Evolutionary conservation across 805 yeast genomes (phyloP), one percentile per base, ranked within the genome.

Genomic region (Lipomyces anomalus): DNA sequence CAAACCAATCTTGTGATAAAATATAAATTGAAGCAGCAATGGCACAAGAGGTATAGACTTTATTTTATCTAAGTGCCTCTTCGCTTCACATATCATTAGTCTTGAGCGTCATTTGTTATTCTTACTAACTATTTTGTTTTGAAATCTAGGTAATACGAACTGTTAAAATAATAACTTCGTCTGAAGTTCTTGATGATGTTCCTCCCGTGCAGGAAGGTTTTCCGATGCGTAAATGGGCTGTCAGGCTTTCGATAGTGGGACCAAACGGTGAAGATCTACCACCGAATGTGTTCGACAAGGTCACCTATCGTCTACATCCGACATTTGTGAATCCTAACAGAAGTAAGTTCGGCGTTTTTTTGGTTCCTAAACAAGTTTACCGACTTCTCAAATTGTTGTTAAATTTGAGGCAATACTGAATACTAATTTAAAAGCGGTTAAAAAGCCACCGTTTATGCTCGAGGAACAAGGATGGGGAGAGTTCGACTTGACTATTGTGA

Each of bases 401-500:
- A 28, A 28, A 28, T 4, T 42, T 17, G 6, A 9, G 16, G 5
- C 4, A 20, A 13, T 11, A 16, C 28, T 23, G 16, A 21, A 18
- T 13, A 3, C 17, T 11, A 21, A 9, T n/a, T 5, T 4, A 9
- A 20, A 33, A 57, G 72, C 82, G 9, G 64, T 87, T 61, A 85
- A 84, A 60, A 81, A 80, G 60, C 76, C 84, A 6, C 98, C 98
- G 7, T 90, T 89, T 68, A 76, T 68, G 61, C 82, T 90, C 46
- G 84, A 79, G 60, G 98, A 90, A 65, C 82, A 86, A 68, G 98
- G 98, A 42, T 90, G 98, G 97, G 98, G 97, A 64, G 97, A 90
- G 56, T 90, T 90, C 60, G 96, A 89, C 61, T 75, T 92, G 62
- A 84, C 84, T 32, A 80, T 92, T 50, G 74, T 84, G 28, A 70